Conservation (phyloP, 2,329 filamentous ascomycete species). For the Blumeriella jaapii region DNA sequence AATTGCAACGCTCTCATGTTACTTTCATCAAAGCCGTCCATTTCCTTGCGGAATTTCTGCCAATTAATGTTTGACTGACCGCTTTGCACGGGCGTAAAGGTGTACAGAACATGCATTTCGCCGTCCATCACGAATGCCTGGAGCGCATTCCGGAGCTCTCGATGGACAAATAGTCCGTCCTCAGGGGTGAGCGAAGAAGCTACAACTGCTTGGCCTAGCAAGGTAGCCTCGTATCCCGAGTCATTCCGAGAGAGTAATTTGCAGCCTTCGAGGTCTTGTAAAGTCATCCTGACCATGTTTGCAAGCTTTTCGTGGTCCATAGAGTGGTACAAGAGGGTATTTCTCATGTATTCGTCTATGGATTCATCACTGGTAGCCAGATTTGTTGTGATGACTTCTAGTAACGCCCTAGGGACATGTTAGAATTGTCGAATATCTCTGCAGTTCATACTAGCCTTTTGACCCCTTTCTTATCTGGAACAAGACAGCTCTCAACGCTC, state of each 20-base stretch:
- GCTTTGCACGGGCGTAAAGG: conserved; percentile 61
- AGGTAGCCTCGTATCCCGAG: conserved; percentile 47
- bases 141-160: conserved; percentile 55
- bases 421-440: conserved; percentile 8
- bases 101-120: conserved; percentile 70
- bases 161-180: conserved; percentile 61
- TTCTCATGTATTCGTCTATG: conserved; percentile 55
- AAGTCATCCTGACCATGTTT: conserved; percentile 43
- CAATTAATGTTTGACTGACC: conserved; percentile 50
- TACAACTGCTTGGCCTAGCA: conserved; percentile 59
- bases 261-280: conserved; percentile 44
- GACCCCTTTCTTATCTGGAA: conserved; percentile 54
- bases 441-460: conserved; percentile 39
- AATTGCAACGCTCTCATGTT: conserved; percentile 56
- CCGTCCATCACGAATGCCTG: conserved; percentile 69
- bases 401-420: conserved; percentile 42
- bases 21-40: conserved; percentile 60
- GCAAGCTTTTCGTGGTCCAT: conserved; percentile 38
- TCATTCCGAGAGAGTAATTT: conserved; percentile 40
- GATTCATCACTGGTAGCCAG: conserved; percentile 54
- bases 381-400: conserved; percentile 59
- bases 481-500: conserved; percentile 55
- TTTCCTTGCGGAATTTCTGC: conserved; percentile 59
- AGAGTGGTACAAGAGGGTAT: conserved; percentile 53
- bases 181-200: conserved; percentile 62